phyloP scores from a whole-genome alignment of 2,329 filamentous ascomycete species.

The Aspergillus ochraceus region DNA sequence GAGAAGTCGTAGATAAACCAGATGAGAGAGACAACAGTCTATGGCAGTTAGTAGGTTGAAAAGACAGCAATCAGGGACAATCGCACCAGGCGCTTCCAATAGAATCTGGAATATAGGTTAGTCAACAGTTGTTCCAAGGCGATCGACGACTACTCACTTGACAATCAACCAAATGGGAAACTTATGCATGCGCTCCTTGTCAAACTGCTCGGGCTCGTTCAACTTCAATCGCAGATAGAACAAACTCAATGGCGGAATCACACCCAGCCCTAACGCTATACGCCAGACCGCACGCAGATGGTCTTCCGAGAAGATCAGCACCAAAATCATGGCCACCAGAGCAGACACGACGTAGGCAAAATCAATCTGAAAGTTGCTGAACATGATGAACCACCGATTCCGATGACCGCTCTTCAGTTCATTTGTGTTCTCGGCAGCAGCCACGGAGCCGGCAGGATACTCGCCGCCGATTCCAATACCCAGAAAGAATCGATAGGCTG shows the following conservation, averaged over 20 bases:
- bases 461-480: constrained; percentile 73
- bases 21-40: constrained; percentile 66
- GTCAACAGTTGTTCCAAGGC: constrained; percentile 44
- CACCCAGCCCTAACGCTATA: constrained; percentile 73
- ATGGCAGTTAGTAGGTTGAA: constrained; percentile 7
- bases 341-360: constrained; percentile 79
- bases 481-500: constrained; percentile 81
- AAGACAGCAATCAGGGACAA: neutral
- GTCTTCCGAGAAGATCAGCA: constrained; percentile 58
- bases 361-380: constrained; percentile 87
- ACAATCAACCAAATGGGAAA: constrained; percentile 54
- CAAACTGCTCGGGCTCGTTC: constrained; percentile 76
- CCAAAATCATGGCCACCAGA: constrained; percentile 70
- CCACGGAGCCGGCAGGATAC: constrained; percentile 67
- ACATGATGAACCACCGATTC: constrained; percentile 90
- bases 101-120: constrained; percentile 53
- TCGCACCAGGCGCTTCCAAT: constrained; percentile 66
- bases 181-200: constrained; percentile 67
- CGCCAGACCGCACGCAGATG: constrained; percentile 79
- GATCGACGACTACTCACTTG: constrained; percentile 38
- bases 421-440: constrained; percentile 78
- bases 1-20: constrained; percentile 92
- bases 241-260: constrained; percentile 73
- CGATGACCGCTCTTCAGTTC: constrained; percentile 77
- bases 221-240: constrained; percentile 71